phyloP scores from a whole-genome alignment of 2,329 filamentous ascomycete genomes.

The Apiospora hydei region DNA sequence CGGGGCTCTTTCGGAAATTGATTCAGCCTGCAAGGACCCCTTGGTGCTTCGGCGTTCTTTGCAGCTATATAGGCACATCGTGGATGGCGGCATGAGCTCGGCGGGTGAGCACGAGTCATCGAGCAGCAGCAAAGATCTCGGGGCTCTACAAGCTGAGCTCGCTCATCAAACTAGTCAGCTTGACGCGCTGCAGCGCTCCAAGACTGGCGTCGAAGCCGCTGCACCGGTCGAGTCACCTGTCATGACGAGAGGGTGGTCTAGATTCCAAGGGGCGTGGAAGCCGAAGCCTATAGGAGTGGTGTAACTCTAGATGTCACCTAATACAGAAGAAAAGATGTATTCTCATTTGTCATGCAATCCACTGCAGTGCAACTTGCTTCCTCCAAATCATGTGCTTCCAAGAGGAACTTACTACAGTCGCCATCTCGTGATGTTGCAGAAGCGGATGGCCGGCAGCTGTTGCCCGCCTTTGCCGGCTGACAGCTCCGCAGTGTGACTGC shows the following conservation, averaged over 20 bases:
- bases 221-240: constrained; percentile 28
- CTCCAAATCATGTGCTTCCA: background rate
- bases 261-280: constrained; percentile 61
- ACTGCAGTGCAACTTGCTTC: background rate
- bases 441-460: background rate
- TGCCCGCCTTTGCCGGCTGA: background rate
- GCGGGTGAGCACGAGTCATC: constrained; percentile 20
- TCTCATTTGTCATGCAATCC: background rate
- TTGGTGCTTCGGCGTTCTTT: constrained; percentile 52
- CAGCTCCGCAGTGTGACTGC: constrained; percentile 7
- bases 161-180: constrained; percentile 34
- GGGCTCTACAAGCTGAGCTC: background rate
- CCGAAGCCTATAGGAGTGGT: constrained; percentile 65
- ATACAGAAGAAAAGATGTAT: background rate
- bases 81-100: constrained; percentile 34
- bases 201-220: constrained; percentile 13
- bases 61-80: constrained; percentile 52
- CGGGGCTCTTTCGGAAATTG: constrained; percentile 48
- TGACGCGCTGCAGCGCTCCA: constrained; percentile 29
- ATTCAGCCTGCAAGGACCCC: constrained; percentile 50
- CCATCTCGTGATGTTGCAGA: background rate
- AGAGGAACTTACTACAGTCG: background rate
- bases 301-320: background rate
- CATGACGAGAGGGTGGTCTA: constrained; percentile 52
- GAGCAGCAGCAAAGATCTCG: background rate